Evolutionary conservation across 768 basidiomycete genomes (phyloP).

Genomic region (Scleroderma bovista): DNA sequence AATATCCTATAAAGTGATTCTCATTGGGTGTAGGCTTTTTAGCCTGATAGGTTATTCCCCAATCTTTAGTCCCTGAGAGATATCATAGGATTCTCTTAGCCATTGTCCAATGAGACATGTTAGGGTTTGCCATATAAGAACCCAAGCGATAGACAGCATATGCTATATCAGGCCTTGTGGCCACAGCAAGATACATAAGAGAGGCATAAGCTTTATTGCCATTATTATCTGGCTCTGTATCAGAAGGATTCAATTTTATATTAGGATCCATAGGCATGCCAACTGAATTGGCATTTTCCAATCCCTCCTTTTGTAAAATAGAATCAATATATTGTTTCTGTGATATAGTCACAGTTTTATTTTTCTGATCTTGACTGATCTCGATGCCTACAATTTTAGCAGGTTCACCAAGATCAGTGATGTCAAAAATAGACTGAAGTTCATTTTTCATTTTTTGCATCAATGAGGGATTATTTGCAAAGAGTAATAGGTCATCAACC

Average conservation of each 20-base stretch:
- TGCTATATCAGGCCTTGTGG: slow-evolving; percentile 10
- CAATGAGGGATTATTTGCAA: not conserved
- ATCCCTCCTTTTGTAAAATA: not conserved
- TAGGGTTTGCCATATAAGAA: slow-evolving; percentile 6
- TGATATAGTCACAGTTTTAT: not conserved
- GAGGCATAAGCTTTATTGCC: not conserved
- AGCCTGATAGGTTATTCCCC: not conserved
- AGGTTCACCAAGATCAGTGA: slow-evolving; percentile 19
- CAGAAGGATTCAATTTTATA: too few species aligned
- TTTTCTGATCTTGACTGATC: slow-evolving; percentile 2
- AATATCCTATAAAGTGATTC: slow-evolving; percentile 6
- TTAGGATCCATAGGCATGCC: slow-evolving; percentile 1
- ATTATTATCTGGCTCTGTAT: too few species aligned
- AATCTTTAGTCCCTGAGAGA: not conserved
- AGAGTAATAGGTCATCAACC: slow-evolving; percentile 26
- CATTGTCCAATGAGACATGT: slow-evolving; percentile 6
- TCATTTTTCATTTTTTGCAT: slow-evolving; percentile 7
- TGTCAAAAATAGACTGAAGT: slow-evolving; percentile 9
- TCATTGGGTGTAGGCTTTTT: not conserved
- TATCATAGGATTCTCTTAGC: slow-evolving; percentile 14
- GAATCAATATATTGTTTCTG: slow-evolving; percentile 8
- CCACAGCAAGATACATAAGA: slow-evolving; percentile 15
- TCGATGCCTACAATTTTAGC: slow-evolving; percentile 23
- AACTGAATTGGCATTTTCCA: slow-evolving; percentile 1
- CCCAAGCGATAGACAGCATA: slow-evolving; percentile 7